A percentile compares a stretch with the other conserved stretches of the same genome.
Conservation (phyloP, 768 basidiomycete species). For the Pisolithus orientalis region DNA sequence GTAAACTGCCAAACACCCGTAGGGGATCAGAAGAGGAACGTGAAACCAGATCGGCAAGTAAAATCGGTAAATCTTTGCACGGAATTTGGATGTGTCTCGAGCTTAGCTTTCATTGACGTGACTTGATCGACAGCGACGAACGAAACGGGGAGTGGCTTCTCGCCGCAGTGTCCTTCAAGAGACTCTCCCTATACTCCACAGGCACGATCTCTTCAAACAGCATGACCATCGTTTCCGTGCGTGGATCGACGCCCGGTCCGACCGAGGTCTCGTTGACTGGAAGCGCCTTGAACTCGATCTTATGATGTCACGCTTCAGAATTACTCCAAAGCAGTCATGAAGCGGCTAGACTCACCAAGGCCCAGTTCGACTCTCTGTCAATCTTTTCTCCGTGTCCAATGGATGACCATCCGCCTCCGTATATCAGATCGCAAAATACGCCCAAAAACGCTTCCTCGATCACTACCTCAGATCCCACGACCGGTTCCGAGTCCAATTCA, state of each 20-base stretch:
- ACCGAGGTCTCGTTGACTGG: slow-evolving; percentile 32
- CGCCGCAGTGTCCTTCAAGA: slow-evolving; percentile 46
- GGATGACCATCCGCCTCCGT: slow-evolving; percentile 84
- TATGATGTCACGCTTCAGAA: slow-evolving; percentile 4
- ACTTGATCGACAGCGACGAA: slow-evolving; percentile 42
- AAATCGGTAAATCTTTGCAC: too few relatives aligned
- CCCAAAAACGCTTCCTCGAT: slow-evolving; percentile 89
- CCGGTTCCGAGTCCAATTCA: slow-evolving; percentile 87
- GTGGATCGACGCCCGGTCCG: slow-evolving; percentile 45
- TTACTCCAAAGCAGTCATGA: background rate
- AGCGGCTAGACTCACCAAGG: slow-evolving; percentile 53
- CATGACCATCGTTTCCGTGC: slow-evolving; percentile 64
- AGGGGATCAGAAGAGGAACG: too few relatives aligned
- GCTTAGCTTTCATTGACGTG: slow-evolving; percentile 68
- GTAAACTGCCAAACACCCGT: too few relatives aligned
- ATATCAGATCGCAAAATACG: slow-evolving; percentile 76
- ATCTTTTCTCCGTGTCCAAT: slow-evolving; percentile 59
- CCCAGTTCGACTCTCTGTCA: slow-evolving; percentile 90
- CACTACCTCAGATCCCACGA: slow-evolving; percentile 69
- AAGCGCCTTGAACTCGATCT: slow-evolving; percentile 87
- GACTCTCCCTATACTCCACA: slow-evolving; percentile 72
- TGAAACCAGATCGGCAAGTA: too few relatives aligned
- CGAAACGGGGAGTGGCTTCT: slow-evolving; percentile 62
- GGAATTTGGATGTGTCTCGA: slow-evolving; percentile 23
- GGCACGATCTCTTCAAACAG: slow-evolving; percentile 95